These are phyloP conservation scores for Niveomyces coronatus DNA, from an alignment of 2,329 filamentous ascomycete genomes.

Conservation along the genomic window DNA sequence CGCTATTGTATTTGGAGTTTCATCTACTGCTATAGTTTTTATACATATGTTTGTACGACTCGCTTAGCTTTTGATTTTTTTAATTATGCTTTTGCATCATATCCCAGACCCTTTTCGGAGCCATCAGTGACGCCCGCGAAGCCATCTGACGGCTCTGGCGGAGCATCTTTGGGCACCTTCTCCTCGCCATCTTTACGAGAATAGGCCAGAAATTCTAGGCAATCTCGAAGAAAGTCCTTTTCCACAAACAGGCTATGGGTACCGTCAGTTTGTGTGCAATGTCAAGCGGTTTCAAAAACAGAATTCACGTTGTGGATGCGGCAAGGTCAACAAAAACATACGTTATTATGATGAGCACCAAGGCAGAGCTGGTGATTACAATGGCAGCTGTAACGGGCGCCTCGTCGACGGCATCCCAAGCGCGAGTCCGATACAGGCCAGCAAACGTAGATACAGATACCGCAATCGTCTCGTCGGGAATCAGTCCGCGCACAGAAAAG, in stretches of 20 bases:
- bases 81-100: conserved; percentile 4
- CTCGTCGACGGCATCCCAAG: conserved; percentile 15
- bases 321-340: conserved; percentile 28
- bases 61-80: neutral
- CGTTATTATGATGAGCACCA: conserved; percentile 46
- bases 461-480: conserved; percentile 19
- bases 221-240: conserved; percentile 41
- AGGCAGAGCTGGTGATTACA: conserved; percentile 38
- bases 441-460: conserved; percentile 19
- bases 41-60: neutral
- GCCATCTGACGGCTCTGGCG: neutral
- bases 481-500: conserved; percentile 17
- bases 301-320: conserved; percentile 3
- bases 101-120: conserved; percentile 3
- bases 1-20: neutral
- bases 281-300: conserved; percentile 1
- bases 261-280: conserved; percentile 5
- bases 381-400: conserved; percentile 27
- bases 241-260: conserved; percentile 40
- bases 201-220: conserved; percentile 33
- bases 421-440: conserved; percentile 18
- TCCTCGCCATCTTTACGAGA: conserved; percentile 19
- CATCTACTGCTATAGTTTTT: neutral
- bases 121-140: neutral
- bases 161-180: neutral